Evolutionary conservation across 2,329 filamentous ascomycete genomes (phyloP).

Genomic region (Phoma sp.): DNA sequence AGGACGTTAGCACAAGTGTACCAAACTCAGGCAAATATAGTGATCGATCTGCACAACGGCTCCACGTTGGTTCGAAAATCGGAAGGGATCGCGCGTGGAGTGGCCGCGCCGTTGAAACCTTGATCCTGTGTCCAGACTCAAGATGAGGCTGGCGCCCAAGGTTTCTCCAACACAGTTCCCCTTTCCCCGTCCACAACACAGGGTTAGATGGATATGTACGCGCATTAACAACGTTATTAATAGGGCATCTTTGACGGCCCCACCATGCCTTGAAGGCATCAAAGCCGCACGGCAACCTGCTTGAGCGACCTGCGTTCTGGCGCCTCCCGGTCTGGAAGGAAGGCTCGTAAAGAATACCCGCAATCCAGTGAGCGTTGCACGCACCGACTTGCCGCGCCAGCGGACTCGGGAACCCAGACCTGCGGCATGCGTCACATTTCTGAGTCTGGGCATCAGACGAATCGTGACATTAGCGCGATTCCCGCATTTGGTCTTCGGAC

Average conservation of each 20-base stretch:
- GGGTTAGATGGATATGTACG: background rate
- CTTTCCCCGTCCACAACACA: background rate
- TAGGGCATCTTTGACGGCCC: background rate
- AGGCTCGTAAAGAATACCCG: slow-evolving; percentile 1
- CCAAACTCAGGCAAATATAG: slow-evolving; percentile 20
- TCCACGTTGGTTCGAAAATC: slow-evolving; percentile 32
- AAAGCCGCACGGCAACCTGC: slow-evolving; percentile 4
- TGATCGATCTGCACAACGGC: slow-evolving; percentile 43
- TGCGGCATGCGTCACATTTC: slow-evolving; percentile 13
- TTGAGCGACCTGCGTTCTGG: slow-evolving; percentile 10
- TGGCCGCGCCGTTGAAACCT: slow-evolving; percentile 36
- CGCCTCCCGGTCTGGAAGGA: slow-evolving; percentile 14
- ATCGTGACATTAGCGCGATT: slow-evolving; percentile 10
- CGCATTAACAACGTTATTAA: slow-evolving; percentile 5
- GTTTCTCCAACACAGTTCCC: slow-evolving; percentile 18
- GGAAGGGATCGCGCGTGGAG: slow-evolving; percentile 32
- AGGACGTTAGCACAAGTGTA: slow-evolving; percentile 29
- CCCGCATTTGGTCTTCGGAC: slow-evolving; percentile 4
- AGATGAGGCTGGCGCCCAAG: slow-evolving; percentile 32
- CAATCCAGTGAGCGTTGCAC: slow-evolving; percentile 5
- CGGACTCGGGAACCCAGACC: slow-evolving; percentile 7
- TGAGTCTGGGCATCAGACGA: slow-evolving; percentile 3
- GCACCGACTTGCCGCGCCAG: slow-evolving; percentile 3
- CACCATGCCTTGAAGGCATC: background rate
- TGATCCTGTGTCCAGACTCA: slow-evolving; percentile 24